Evolutionary conservation across 192 early-diverging fungal species (phyloP).

Genomic region (Backusella psychrophila): DNA sequence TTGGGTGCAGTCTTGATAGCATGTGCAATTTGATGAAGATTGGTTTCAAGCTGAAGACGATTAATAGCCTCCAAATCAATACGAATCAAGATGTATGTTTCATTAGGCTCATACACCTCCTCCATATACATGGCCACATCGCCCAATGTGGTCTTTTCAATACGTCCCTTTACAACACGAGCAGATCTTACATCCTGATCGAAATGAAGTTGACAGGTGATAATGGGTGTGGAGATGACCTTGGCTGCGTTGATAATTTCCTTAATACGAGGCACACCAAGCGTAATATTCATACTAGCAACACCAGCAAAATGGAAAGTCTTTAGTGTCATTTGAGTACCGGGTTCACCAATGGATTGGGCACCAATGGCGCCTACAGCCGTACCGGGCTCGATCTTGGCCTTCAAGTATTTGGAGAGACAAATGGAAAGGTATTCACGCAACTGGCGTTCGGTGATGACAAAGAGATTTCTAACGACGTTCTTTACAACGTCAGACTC

Average conservation of each 20-base stretch:
- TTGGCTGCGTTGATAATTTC: slow-evolving; percentile 99
- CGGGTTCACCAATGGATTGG: slow-evolving; percentile 97
- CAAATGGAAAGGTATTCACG: slow-evolving; percentile 76
- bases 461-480: slow-evolving; percentile 61
- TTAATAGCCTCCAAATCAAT: slow-evolving; percentile 83
- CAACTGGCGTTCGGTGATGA: slow-evolving; percentile 75
- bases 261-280: slow-evolving; percentile 99
- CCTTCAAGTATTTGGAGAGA: slow-evolving; percentile 78
- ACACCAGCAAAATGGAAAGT: slow-evolving; percentile 99
- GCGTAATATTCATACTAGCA: slow-evolving; percentile 97
- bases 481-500: slow-evolving; percentile 40
- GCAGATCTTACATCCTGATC: slow-evolving; percentile 69
- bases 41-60: slow-evolving; percentile 87
- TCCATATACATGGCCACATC: slow-evolving; percentile 95
- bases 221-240: slow-evolving; percentile 92
- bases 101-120: slow-evolving; percentile 75
- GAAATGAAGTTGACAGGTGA: slow-evolving; percentile 72
- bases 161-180: slow-evolving; percentile 94
- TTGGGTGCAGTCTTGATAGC: slow-evolving; percentile 81
- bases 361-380: slow-evolving; percentile 97
- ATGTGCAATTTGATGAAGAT: slow-evolving; percentile 68
- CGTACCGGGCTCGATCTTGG: slow-evolving; percentile 93
- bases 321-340: slow-evolving; percentile 99
- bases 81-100: slow-evolving; percentile 77
- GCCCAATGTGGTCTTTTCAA: slow-evolving; percentile 88